Evolutionary conservation across 1,139 yeast genomes (phyloP), one percentile per base, ranked within the genome.

Genomic region (Dujonia santamariae): DNA sequence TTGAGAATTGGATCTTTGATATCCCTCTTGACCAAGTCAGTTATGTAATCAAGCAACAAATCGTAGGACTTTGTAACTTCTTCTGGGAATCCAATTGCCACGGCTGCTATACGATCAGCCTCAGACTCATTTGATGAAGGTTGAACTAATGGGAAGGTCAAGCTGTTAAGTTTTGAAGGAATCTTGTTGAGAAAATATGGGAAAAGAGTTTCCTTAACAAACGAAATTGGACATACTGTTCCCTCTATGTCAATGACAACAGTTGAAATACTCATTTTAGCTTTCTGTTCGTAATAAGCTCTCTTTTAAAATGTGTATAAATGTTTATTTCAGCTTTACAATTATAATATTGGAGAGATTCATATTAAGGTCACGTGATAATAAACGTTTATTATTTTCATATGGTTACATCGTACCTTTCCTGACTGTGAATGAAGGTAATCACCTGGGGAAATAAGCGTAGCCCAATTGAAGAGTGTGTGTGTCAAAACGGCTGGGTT

Each of bases 181-280:
- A 55, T 41, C 49, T 50, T 36, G 33, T 54, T 51, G 30, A 75
- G 60, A 42, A 75, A 78, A 45, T 64, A 70, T 0, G 75, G 75
- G 42, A 77, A 83, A 28, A 88, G 62, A 3, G 62, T 65, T 25
- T 85, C 90, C 50, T 85, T 84, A 26, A 88, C 97, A 50, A 87
- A 88, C 1, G 88, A 72, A 22, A 88, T 87, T 3, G 96, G 90
- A 53, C 97, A 88, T 16, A 90, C 78, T 0, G 97, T 88, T 14
- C 97, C 97, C 53, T 90, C 97, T 19, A 87, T 86, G 47, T 87
- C 97, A 8, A 86, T 28, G 7, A 33, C n/a, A 3, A 33, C 16
- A 12, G n/a, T 15, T 12, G 32, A n/a, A 9, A n/a, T n/a, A n/a
- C n/a, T n/a, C n/a, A n/a, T n/a, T n/a, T n/a, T n/a, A n/a, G n/a